Percentiles rank a stretch among this genome's conserved stretches.
Conservation (phyloP, 306 rosid species). For the Vachellia pachyceras region DNA sequence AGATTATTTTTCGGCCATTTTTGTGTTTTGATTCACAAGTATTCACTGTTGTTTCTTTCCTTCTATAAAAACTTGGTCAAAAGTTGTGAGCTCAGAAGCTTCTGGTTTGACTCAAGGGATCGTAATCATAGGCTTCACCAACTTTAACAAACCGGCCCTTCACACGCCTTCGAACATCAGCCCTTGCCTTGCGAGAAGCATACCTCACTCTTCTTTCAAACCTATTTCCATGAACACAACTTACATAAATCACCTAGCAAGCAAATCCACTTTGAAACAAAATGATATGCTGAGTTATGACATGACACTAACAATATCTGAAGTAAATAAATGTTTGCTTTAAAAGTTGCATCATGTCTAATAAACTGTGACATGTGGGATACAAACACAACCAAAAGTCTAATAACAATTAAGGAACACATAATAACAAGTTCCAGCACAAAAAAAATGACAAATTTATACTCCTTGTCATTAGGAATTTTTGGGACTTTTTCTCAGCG, state of each 20-base stretch:
- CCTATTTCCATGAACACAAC: constrained; percentile 51
- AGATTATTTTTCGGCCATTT: constrained; percentile 43
- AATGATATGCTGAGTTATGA: background rate
- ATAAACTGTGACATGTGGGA: background rate
- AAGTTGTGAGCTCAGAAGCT: constrained; percentile 78
- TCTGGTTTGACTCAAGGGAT: constrained; percentile 83
- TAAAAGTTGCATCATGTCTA: no score
- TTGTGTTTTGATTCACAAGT: constrained; percentile 26
- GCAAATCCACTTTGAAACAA: constrained; percentile 8
- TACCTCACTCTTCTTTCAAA: constrained; percentile 89
- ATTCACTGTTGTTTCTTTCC: constrained; percentile 36
- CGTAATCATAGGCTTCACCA: constrained; percentile 88
- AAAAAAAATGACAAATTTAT: no score
- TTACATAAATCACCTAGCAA: constrained; percentile 29
- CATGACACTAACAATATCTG: background rate
- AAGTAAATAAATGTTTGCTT: background rate
- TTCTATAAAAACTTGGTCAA: constrained; percentile 40
- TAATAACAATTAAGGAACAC: background rate
- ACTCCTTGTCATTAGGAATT: no score
- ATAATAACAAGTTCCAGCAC: background rate
- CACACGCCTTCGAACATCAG: constrained; percentile 89
- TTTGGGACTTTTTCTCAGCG: background rate
- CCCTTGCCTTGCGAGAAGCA: constrained; percentile 94
- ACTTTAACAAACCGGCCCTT: constrained; percentile 97
- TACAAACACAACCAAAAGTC: background rate